Base-by-base conservation (phyloP, 805 yeast species). In the Danielia oregonensis region DNA sequence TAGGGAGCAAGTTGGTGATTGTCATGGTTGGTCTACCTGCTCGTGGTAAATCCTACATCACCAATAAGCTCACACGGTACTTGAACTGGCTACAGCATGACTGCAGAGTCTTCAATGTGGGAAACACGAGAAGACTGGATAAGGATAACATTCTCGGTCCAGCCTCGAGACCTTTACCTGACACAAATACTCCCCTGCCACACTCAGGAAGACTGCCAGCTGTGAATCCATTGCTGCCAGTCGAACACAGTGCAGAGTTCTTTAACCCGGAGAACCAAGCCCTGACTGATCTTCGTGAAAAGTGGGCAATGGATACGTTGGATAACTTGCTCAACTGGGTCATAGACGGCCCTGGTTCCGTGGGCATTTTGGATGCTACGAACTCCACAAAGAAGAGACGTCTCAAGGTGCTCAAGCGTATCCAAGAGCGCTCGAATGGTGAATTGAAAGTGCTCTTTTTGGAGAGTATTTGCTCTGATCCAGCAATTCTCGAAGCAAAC, bases 1-100 rank as follows among this genome's bases (percentile, higher is more conserved):
- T 84, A 4, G 91, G 87, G 1, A 73, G 76, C 9, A 65, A 68
- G 22, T 70, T 91, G 34, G 95, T 91, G 11, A 86, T 91, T 39
- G 94, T 93, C 13, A 91, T 91, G 97, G 96, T 91, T 11, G 98
- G 98, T 0, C 61, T 83, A 22, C 97, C 97, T 0, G 97, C 97
- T 0, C 70, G 97, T 35, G 98, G 98, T 3, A 91, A 91, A 58
- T 84, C 95, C 2, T 93, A 89, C 56, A 79, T 91, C 43, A 87
- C 97, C 33, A 91, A 88, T 59, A 91, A 93, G 55, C 69, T 91
- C 30, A 85, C 94, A 1, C 65, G 97, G 40, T 93, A 86, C 60
- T 67, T 91, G 55, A 91, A 91, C 62, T 91, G 96, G 95, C 75
- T 88, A 25, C 95, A 89, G 61, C 94, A 89, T 50, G 87, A 85